Evolutionary conservation across 2,329 filamentous ascomycete species (phyloP), one percentile per base, ranked within the genome.

Genomic region (Aureobasidium sp.): DNA sequence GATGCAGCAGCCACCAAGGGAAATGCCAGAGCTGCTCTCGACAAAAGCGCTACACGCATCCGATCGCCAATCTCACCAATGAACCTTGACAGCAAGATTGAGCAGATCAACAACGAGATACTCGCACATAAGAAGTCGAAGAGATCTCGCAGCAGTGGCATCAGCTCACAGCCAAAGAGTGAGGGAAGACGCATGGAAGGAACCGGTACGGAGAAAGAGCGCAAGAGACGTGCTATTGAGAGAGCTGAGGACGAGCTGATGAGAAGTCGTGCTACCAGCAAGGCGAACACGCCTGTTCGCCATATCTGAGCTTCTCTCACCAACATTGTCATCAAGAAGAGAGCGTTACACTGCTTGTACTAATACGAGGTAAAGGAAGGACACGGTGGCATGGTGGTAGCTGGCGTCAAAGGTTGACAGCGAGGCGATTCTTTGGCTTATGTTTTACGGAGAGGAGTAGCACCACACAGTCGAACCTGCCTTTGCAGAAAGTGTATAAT

Each of bases 211-310:
- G 69, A 72, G 29, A 74, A 74, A 66, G 70, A 71, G 20, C 68
- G 66, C 46, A 74, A 74, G 62, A 67, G 72, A 1, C 64, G 67
- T 20, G 64, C 66, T 9, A 65, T 72, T 3, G 71, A 74, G 57
- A 65, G 68, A 57, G 72, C 72, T 3, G 72, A 74, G 63, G 67
- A 70, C 55, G 61, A 69, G 37, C 53, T 71, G 17, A 41, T 66
- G 36, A 65, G 70, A 44, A 65, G 65, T 6, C 59, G 63, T 20
- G 56, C 44, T 32, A 52, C 29, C 46, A 51, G 24, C 29, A 27
- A 59, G 29, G 15, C 55, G 13, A 34, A 17, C 20, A n/a, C 27
- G 24, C 17, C 3, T 3, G 17, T 24, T 12, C 17, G 47, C 17
- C 9, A 9, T 10, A 1, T 6, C 24, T 34, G 36, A n/a, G 3